phyloP scores from a whole-genome alignment of 108 stramenopile genomes.

The Cyclotella sp. region DNA sequence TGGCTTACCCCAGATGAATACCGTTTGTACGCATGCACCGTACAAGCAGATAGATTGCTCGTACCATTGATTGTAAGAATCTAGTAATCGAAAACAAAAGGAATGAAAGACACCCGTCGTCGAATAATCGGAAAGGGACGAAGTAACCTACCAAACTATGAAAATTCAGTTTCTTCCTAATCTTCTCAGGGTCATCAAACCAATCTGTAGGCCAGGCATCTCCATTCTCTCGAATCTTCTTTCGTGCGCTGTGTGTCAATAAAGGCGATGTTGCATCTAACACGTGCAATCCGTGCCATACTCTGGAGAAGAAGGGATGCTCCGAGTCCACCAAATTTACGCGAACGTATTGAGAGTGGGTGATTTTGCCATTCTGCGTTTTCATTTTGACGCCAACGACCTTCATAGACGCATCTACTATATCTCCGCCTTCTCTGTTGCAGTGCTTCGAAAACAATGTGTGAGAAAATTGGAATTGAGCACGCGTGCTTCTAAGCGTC shows the following conservation, averaged over 20 bases:
- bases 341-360: conserved; percentile 45
- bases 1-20: conserved; percentile 29
- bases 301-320: conserved; percentile 48
- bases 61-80: conserved; percentile 37
- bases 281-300: conserved; percentile 48
- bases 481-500: no score
- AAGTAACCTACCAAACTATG: conserved; percentile 20
- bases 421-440: conserved; percentile 72
- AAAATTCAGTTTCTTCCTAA: conserved; percentile 38
- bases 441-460: conserved; percentile 33
- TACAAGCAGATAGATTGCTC: conserved; percentile 38
- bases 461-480: no score
- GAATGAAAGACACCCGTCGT: not conserved
- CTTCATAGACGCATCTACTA: conserved; percentile 81
- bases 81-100: not conserved
- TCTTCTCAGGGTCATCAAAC: conserved; percentile 29
- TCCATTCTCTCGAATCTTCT: conserved; percentile 26
- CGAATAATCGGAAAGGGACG: not conserved
- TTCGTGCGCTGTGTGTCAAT: conserved; percentile 34
- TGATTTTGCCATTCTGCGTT: conserved; percentile 23
- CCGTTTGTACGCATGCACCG: conserved; percentile 46
- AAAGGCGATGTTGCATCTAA: conserved; percentile 43
- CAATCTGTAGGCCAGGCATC: conserved; percentile 42
- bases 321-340: conserved; percentile 50
- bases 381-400: conserved; percentile 61